These are phyloP conservation scores for Colletotrichum plurivorum DNA, from an alignment of 2,329 filamentous ascomycete genomes.

Conservation along the genomic window DNA sequence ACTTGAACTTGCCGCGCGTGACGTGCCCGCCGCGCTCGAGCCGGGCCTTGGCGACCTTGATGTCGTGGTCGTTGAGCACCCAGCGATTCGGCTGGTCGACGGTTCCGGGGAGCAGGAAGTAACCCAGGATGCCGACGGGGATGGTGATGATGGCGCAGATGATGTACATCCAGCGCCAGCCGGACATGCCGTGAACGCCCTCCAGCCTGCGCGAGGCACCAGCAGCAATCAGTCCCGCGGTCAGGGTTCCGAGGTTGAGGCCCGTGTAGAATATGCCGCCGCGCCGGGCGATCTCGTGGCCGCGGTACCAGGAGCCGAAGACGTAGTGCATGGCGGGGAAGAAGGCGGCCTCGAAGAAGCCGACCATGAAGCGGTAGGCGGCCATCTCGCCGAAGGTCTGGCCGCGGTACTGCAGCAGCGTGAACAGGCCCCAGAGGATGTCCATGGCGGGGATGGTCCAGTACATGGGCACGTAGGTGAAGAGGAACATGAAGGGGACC, in stretches of 20 bases:
- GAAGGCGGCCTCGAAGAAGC: conserved; percentile 50
- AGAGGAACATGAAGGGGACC: conserved; percentile 50
- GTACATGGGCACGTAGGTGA: conserved; percentile 47
- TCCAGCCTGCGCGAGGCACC: conserved; percentile 61
- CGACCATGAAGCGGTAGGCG: conserved; percentile 50
- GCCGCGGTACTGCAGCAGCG: conserved; percentile 55
- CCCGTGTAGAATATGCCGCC: conserved; percentile 60
- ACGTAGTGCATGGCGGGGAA: conserved; percentile 54
- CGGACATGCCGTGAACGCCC: conserved; percentile 54
- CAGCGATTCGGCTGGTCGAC: conserved; percentile 48
- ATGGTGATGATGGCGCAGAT: conserved; percentile 61
- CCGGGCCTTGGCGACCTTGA: conserved; percentile 44
- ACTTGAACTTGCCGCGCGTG: conserved; percentile 53
- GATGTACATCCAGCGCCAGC: conserved; percentile 64
- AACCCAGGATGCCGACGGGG: conserved; percentile 54
- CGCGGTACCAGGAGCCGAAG: conserved; percentile 64
- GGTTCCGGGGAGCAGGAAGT: conserved; percentile 54
- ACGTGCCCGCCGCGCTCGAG: conserved; percentile 59
- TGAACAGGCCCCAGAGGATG: conserved; percentile 69
- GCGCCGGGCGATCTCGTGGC: conserved; percentile 54
- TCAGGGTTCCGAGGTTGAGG: conserved; percentile 60
- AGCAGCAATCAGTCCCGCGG: conserved; percentile 59
- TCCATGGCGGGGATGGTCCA: conserved; percentile 53
- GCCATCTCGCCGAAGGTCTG: conserved; percentile 44
- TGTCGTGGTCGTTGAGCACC: conserved; percentile 48